These are phyloP conservation scores for Calocybe gangraenosa DNA, from an alignment of 768 basidiomycete genomes.

Conservation along the genomic window DNA sequence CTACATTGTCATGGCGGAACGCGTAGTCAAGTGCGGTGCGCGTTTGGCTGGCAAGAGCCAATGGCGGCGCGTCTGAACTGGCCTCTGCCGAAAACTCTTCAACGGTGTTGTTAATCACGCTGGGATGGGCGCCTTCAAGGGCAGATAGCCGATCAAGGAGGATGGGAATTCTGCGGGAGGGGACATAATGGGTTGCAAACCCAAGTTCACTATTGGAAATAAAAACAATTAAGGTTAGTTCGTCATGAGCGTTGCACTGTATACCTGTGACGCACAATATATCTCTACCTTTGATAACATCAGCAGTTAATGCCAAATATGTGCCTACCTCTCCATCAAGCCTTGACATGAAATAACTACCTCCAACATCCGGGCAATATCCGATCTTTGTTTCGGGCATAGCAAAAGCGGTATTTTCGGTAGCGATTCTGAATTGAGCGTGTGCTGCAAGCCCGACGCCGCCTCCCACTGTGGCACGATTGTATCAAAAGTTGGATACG, in stretches of 20 bases:
- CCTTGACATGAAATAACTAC: slow-evolving; percentile 82
- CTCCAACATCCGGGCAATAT: slow-evolving; percentile 91
- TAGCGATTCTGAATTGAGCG: slow-evolving; percentile 89
- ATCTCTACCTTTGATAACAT: slow-evolving; percentile 67
- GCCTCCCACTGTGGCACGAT: slow-evolving; percentile 72
- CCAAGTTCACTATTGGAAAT: slow-evolving; percentile 68
- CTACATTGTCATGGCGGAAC: slow-evolving; percentile 70
- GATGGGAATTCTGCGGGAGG: slow-evolving; percentile 67
- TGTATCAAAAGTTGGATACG: slow-evolving; percentile 3
- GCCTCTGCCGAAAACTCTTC: slow-evolving; percentile 72
- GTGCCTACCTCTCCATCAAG: slow-evolving; percentile 91
- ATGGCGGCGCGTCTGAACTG: slow-evolving; percentile 48
- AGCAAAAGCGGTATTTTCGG: slow-evolving; percentile 85
- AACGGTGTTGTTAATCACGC: slow-evolving; percentile 51
- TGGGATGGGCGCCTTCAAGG: slow-evolving; percentile 40
- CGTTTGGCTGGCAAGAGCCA: slow-evolving; percentile 52
- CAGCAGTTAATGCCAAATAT: slow-evolving; percentile 87
- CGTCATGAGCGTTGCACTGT: not conserved
- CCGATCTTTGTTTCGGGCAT: slow-evolving; percentile 98
- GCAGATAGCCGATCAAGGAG: slow-evolving; percentile 66
- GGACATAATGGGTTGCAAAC: slow-evolving; percentile 90
- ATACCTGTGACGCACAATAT: slow-evolving; percentile 64
- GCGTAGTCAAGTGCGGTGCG: slow-evolving; percentile 79
- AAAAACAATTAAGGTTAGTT: not conserved
- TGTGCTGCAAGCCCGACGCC: slow-evolving; percentile 85